Base-by-base conservation (phyloP, 768 basidiomycete species). In the Imleria badia region DNA sequence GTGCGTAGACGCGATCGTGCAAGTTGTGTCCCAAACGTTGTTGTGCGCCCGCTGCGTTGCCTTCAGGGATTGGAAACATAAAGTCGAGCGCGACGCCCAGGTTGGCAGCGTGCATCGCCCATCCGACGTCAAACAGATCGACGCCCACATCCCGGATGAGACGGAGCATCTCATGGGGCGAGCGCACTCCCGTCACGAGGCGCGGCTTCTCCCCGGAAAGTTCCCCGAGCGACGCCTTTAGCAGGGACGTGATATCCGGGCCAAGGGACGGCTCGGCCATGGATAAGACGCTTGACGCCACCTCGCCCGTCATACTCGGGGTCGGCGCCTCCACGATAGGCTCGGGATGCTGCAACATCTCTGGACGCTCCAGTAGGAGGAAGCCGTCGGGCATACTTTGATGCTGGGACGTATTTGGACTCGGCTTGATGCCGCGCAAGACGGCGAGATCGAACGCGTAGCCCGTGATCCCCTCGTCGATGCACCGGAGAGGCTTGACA, bases 11-110 rank as follows among this genome's bases (percentile, higher is more conserved):
- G 6, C 64, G 41, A 42, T 82, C 74, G 61, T 89, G 94, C 5
- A 95, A 67, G 58, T 93, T 93, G 59, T 89, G 84, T 0, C 90
- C 92, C 9, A 92, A 60, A 7, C 41, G 22, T n/a, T 29, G 42
- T 19, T 46, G 62, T 9, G 23, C 22, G 5, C 39, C 36, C 20
- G 17, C 43, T 9, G 30, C 54, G 12, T 52, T 48, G 26, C 38
- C 26, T 10, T 59, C 55, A 0, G 62, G 60, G 8, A 69, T 77
- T 0, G 89, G 91, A 66, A 95, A 94, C 5, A 62, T 65, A 65
- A 94, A 93, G 62, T 94, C 92, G 8, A 95, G 74, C 0, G 86
- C 89, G 15, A 94, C 72, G 13, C 93, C 93, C 3, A 82, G 59
- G 48, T 83, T 78, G 1, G 89, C 89, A 1, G 86, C 84, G 4